These are phyloP conservation scores for Letharia columbiana DNA, from an alignment of 495 filamentous ascomycete genomes.

Conservation along the genomic window DNA sequence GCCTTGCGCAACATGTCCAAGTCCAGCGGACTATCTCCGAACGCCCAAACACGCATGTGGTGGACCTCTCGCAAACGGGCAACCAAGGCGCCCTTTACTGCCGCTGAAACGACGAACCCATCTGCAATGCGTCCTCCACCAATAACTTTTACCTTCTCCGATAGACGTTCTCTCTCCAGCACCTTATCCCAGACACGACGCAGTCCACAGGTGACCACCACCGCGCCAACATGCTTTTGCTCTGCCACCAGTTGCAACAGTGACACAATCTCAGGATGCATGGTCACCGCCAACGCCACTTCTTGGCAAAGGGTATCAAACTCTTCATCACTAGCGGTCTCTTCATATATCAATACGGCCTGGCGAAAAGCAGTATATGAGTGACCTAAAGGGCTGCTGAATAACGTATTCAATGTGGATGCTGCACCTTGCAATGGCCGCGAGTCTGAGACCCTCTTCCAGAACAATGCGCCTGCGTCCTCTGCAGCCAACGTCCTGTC, in stretches of 20 bases:
- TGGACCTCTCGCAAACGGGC: conserved; percentile 31
- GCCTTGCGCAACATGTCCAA: conserved; percentile 49
- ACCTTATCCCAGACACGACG: conserved; percentile 51
- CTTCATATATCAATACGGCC: conserved; percentile 48
- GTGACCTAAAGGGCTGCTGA: conserved; percentile 43
- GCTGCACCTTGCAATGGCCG: conserved; percentile 7
- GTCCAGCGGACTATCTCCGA: conserved; percentile 57
- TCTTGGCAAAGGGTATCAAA: conserved; percentile 43
- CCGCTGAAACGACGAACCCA: conserved; percentile 43
- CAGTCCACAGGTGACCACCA: conserved; percentile 53
- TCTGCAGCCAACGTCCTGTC: conserved; percentile 48
- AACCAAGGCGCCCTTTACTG: conserved; percentile 45
- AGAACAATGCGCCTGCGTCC: conserved; percentile 51
- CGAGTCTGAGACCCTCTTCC: conserved; percentile 30
- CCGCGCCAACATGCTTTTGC: conserved; percentile 37
- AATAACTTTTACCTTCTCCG: conserved; percentile 41
- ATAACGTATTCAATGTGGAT: conserved; percentile 40
- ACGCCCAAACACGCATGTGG: conserved; percentile 44
- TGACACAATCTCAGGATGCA: conserved; percentile 43
- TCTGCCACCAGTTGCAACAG: conserved; percentile 35
- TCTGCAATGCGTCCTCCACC: conserved; percentile 47
- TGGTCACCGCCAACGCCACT: conserved; percentile 36
- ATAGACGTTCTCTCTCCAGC: conserved; percentile 40
- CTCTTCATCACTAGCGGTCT: conserved; percentile 32
- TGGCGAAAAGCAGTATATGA: conserved; percentile 52